A percentile compares a stretch with the other conserved stretches of the same genome.
Evolutionary conservation across 2,329 filamentous ascomycete genomes (phyloP).

Genomic region (Fusarium abutilonis): DNA sequence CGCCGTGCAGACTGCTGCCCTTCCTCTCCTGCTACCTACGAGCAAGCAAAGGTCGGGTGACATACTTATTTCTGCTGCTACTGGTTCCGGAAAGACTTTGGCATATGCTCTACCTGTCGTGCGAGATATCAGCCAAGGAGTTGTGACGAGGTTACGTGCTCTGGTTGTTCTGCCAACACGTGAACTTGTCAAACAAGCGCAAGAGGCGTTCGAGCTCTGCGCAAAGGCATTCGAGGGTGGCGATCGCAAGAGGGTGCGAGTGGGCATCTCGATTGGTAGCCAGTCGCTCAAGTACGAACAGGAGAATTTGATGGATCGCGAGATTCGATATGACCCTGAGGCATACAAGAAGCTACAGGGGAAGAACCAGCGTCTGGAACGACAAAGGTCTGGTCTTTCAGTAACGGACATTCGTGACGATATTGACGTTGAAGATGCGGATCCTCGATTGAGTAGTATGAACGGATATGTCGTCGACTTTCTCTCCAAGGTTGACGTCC

Average conservation of each 20-base stretch:
- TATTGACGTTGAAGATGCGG: conserved; percentile 32
- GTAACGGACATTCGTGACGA: conserved; percentile 34
- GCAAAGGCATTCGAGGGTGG: conserved; percentile 67
- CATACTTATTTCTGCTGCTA: conserved; percentile 89
- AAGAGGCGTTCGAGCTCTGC: conserved; percentile 80
- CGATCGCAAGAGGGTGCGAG: conserved; percentile 72
- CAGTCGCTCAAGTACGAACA: conserved; percentile 76
- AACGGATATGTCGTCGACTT: conserved; percentile 68
- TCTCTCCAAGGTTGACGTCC: conserved; percentile 80
- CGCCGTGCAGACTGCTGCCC: conserved; percentile 60
- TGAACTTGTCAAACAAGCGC: conserved; percentile 88
- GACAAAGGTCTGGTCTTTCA: conserved; percentile 13
- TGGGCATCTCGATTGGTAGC: conserved; percentile 85
- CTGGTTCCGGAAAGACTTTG: conserved; percentile 94
- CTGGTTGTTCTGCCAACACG: conserved; percentile 90
- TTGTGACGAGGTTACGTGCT: conserved; percentile 75
- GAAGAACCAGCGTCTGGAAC: conserved; percentile 20
- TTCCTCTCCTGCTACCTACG: conserved; percentile 80
- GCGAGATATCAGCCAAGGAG: conserved; percentile 73
- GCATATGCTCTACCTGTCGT: conserved; percentile 90
- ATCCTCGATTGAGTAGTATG: conserved; percentile 50
- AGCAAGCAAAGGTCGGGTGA: conserved; percentile 74
- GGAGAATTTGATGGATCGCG: conserved; percentile 56
- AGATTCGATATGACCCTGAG: conserved; percentile 70
- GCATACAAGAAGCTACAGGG: conserved; percentile 54